These are phyloP conservation scores for Excoecaria cochinchinensis DNA, from an alignment of 345 rosid genomes.

Conservation along the genomic window DNA sequence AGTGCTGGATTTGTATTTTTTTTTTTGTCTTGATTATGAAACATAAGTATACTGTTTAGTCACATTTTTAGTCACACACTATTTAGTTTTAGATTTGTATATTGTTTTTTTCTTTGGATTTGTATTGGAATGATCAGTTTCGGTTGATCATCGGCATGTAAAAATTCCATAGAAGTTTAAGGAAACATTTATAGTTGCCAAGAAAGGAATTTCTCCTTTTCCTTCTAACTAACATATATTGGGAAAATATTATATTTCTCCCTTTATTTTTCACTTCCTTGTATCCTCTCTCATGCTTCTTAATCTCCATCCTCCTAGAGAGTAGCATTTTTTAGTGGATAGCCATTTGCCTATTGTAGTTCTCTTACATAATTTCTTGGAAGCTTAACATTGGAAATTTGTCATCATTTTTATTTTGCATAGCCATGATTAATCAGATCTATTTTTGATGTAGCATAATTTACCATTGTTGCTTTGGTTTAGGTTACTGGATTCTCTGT, in stretches of 20 bases:
- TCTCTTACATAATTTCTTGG: constrained; percentile 9
- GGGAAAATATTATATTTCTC: not conserved
- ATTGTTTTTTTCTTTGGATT: no score
- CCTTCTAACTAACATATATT: not conserved
- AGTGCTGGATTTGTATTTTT: no score
- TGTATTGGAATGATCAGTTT: no score
- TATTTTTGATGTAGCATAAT: constrained; percentile 2
- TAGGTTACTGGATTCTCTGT: constrained; percentile 98
- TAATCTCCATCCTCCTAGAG: not conserved
- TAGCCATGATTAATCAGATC: not conserved
- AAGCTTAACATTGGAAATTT: constrained; percentile 1
- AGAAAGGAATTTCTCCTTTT: not conserved
- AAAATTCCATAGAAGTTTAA: constrained; percentile 72
- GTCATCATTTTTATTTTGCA: not conserved
- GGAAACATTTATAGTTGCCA: constrained; percentile 44
- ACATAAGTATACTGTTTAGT: no score
- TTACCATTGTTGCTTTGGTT: constrained; percentile 18
- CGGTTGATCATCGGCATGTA: constrained; percentile 72
- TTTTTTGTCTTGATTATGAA: no score
- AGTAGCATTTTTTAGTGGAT: not conserved
- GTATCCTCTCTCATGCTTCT: not conserved
- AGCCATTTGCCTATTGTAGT: not conserved
- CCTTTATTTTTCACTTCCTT: not conserved
- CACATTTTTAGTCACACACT: no score
- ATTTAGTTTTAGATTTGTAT: no score